Evolutionary conservation across 2,329 filamentous ascomycete species (phyloP).

Genomic region (Fusarium citri): DNA sequence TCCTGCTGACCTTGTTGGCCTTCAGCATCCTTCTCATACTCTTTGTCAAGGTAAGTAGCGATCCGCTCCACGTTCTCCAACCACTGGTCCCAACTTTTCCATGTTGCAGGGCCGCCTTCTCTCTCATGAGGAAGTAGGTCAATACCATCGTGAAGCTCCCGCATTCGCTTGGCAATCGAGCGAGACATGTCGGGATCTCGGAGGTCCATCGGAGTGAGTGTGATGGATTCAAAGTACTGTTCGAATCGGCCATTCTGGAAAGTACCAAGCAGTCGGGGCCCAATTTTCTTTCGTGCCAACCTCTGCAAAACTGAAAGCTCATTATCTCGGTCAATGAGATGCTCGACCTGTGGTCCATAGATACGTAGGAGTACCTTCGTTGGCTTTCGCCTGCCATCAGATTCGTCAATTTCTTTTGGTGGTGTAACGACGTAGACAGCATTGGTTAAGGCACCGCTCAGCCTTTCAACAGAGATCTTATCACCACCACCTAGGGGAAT

Average conservation of each 20-base stretch:
- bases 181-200: slow-evolving; percentile 84
- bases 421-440: slow-evolving; percentile 95
- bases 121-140: slow-evolving; percentile 84
- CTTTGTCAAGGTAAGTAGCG: slow-evolving; percentile 66
- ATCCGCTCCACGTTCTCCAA: slow-evolving; percentile 73
- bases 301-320: slow-evolving; percentile 89
- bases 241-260: slow-evolving; percentile 97
- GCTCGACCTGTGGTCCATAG: slow-evolving; percentile 94
- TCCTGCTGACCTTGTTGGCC: slow-evolving; percentile 31
- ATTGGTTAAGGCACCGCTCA: slow-evolving; percentile 95
- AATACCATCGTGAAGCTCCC: slow-evolving; percentile 93
- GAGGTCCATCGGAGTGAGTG: slow-evolving; percentile 81
- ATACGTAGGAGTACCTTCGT: slow-evolving; percentile 86
- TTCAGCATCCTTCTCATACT: slow-evolving; percentile 62
- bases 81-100: slow-evolving; percentile 97
- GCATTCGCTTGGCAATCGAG: slow-evolving; percentile 97
- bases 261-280: slow-evolving; percentile 88
- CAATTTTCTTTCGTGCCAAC: slow-evolving; percentile 91
- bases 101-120: slow-evolving; percentile 82
- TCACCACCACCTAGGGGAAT: slow-evolving; percentile 79
- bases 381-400: slow-evolving; percentile 59
- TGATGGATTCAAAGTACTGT: slow-evolving; percentile 87
- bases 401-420: slow-evolving; percentile 68
- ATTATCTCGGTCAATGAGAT: slow-evolving; percentile 92
- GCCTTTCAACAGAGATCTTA: slow-evolving; percentile 75